Percentiles rank a stretch among this genome's conserved stretches.
Conservation (phyloP, 164 flowering plant genomes). For the Piper betle region DNA sequence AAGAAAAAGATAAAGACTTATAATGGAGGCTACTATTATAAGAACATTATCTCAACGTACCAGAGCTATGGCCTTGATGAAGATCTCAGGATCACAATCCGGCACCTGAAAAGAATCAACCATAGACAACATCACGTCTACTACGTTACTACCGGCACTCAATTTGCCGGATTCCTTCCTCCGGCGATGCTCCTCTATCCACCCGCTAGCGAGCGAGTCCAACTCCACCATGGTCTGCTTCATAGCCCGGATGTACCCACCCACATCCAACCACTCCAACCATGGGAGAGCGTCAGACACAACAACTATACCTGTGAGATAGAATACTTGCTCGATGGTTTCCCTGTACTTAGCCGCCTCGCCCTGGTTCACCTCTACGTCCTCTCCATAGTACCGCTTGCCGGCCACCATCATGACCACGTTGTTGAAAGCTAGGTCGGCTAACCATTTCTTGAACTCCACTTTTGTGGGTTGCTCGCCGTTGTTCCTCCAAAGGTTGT, state of each 20-base stretch:
- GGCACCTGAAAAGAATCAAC: neutral
- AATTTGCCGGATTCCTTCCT: neutral
- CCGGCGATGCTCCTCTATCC: constrained; percentile 6
- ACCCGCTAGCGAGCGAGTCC: neutral
- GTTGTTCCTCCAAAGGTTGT: constrained; percentile 2
- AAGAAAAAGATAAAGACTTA: too few species aligned
- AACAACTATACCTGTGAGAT: neutral
- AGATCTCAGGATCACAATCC: too few species aligned
- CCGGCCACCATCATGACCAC: constrained; percentile 1
- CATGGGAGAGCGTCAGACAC: constrained; percentile 3
- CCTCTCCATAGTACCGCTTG: constrained; percentile 1
- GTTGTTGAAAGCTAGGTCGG: neutral
- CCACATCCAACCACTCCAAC: constrained; percentile 1
- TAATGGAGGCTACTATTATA: too few species aligned
- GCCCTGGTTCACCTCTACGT: neutral
- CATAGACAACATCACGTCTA: constrained; percentile 6
- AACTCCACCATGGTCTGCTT: constrained; percentile 3
- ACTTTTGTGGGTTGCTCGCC: neutral
- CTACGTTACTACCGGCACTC: neutral
- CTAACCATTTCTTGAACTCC: constrained; percentile 2
- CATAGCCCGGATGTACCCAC: neutral
- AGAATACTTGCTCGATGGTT: neutral
- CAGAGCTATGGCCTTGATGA: neutral
- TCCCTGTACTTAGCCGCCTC: neutral
- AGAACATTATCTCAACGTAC: neutral